A percentile compares a stretch with the other conserved stretches of the same genome.
phyloP scores from a whole-genome alignment of 192 early-diverging fungal species.

The Podila epicladia region DNA sequence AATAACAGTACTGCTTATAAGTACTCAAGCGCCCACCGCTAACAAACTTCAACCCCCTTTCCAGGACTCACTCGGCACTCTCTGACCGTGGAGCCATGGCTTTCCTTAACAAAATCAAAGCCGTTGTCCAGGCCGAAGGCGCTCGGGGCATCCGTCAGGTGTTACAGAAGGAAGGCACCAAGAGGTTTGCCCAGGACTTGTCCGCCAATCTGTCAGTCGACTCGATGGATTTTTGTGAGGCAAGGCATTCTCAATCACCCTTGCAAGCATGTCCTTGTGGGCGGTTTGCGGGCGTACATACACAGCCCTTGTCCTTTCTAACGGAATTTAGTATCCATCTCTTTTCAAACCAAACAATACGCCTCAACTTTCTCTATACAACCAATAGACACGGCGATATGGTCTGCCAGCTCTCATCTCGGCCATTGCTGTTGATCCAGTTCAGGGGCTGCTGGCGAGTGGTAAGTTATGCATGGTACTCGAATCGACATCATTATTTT shows the following conservation, averaged over 20 bases:
- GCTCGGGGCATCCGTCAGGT: constrained; percentile 42
- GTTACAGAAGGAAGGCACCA: constrained; percentile 46
- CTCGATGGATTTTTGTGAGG: constrained; percentile 34
- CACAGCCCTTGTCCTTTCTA: neutral
- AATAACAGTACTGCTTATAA: too few relatives aligned
- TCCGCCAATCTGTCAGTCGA: constrained; percentile 33
- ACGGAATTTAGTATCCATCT: too few relatives aligned
- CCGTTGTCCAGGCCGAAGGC: constrained; percentile 42
- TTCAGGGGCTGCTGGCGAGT: constrained; percentile 62
- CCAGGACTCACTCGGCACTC: too few relatives aligned
- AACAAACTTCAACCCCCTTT: too few relatives aligned
- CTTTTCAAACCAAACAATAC: neutral
- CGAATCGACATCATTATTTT: neutral
- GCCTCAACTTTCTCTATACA: neutral
- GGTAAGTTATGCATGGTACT: constrained; percentile 44
- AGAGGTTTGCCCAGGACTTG: constrained; percentile 42
- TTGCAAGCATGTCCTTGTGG: neutral
- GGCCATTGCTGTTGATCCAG: constrained; percentile 61
- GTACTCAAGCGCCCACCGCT: too few relatives aligned
- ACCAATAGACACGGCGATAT: constrained; percentile 32
- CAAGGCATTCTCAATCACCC: neutral
- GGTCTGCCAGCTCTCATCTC: constrained; percentile 53
- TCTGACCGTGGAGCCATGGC: constrained; percentile 9
- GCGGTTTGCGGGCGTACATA: neutral
- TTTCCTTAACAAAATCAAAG: constrained; percentile 42